Conservation (phyloP, 129 eudicot genomes). For the Pittosporum tobira region DNA sequence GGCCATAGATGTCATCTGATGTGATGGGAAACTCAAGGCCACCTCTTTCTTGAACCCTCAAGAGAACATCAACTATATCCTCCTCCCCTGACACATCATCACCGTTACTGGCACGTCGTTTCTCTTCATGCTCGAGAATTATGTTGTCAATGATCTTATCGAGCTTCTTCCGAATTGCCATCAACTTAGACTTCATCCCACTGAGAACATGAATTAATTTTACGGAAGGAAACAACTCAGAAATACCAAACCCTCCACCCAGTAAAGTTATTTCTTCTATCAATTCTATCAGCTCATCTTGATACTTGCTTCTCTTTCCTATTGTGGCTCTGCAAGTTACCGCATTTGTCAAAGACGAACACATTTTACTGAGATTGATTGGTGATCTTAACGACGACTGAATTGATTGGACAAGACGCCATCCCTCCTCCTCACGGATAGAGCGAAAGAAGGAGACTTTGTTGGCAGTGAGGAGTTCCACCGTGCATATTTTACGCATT, state of each 20-base stretch:
- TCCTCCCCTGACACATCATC: neutral
- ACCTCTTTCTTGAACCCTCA: constrained; percentile 12
- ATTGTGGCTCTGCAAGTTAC: neutral
- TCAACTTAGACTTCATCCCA: neutral
- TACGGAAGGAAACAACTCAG: neutral
- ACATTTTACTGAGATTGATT: neutral
- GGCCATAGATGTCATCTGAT: constrained; percentile 6
- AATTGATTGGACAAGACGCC: too few species aligned
- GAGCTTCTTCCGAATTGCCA: neutral
- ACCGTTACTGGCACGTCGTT: neutral
- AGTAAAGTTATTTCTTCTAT: too few species aligned
- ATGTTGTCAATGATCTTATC: constrained; percentile 3
- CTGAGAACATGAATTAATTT: neutral
- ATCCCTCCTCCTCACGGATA: neutral
- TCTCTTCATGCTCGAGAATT: constrained; percentile 16
- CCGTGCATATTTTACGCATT: too few species aligned
- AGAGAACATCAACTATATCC: constrained; percentile 23
- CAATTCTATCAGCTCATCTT: too few species aligned
- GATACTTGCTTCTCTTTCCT: neutral
- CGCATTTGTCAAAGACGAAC: neutral
- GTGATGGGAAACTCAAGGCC: constrained; percentile 11
- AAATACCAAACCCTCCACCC: neutral
- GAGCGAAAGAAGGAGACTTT: neutral
- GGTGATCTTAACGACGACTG: neutral
- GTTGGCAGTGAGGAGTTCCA: too few species aligned